Evolutionary conservation across 768 basidiomycete species (phyloP).

Genomic region (Pleurotus cornucopiae): DNA sequence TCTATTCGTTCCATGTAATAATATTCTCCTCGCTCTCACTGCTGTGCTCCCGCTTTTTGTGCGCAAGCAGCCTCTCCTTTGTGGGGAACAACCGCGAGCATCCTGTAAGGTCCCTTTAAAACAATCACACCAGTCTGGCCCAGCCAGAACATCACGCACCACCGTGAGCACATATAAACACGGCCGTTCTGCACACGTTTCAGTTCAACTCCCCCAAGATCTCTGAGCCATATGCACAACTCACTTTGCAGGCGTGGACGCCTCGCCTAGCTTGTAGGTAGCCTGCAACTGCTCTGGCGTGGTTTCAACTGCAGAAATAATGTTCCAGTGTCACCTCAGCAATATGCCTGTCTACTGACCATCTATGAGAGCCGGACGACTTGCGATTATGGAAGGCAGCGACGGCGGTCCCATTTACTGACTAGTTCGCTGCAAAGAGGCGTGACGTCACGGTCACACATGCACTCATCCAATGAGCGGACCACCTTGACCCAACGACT

Average conservation of each 20-base stretch:
- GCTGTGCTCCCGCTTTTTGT: conserved; percentile 72
- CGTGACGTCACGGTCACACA: conserved; percentile 28
- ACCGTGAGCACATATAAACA: conserved; percentile 72
- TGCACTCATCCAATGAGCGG: conserved; percentile 12
- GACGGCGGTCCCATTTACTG: conserved; percentile 12
- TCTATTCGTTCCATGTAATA: conserved; percentile 67
- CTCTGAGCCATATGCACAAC: conserved; percentile 18
- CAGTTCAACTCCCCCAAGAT: neutral
- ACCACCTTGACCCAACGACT: conserved; percentile 17
- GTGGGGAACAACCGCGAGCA: conserved; percentile 74
- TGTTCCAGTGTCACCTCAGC: neutral
- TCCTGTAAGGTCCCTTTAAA: conserved; percentile 27
- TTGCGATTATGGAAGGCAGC: conserved; percentile 48
- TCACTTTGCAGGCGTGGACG: conserved; percentile 65
- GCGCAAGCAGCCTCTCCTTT: conserved; percentile 61
- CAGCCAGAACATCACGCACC: conserved; percentile 29
- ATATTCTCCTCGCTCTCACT: conserved; percentile 49
- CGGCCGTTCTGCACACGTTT: conserved; percentile 52
- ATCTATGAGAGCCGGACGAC: conserved; percentile 47
- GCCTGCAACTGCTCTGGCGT: conserved; percentile 49
- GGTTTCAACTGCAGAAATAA: conserved; percentile 38
- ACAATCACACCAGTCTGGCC: neutral
- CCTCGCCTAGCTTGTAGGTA: conserved; percentile 44
- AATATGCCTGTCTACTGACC: conserved; percentile 25
- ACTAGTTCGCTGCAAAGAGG: neutral